Base-by-base conservation (phyloP, 352 stramenopile genomes). In the Pythium rhizo-oryzae region DNA sequence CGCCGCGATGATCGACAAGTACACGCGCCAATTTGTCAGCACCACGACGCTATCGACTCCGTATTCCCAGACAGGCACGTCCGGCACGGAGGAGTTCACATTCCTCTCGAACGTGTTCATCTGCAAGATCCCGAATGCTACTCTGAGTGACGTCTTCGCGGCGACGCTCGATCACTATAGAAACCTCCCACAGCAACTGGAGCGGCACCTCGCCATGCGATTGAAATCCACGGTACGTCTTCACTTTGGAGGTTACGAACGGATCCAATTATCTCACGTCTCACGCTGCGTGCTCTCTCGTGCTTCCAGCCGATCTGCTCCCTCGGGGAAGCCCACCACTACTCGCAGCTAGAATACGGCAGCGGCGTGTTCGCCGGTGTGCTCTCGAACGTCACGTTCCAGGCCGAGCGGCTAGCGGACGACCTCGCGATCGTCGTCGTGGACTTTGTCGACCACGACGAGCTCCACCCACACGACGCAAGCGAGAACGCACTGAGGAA, bases 71-170 rank as follows among this genome's bases (percentile, higher is more conserved):
- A 90, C 79, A 0, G 80, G 66, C 52, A 70, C 55, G 12, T 60
- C n/a, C 6, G 69, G 62, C 23, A 65, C 30, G 15, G 69, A 69
- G 18, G 18, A 63, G 7, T 68, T 71, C 51, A 87, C 79, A 13
- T 68, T 85, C 12, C 70, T 90, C 23, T 80, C 79, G 11, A 90
- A 84, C 51, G 57, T 84, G 7, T 88, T 90, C 51, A 59, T 85
- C 43, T 86, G 79, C 68, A 87, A 87, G 57, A 65, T 87, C 23
- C 73, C 79, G 13, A 71, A 60, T 59, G 70, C 65, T 1, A 65
- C 50, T 50, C 76, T 88, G 19, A 46, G 56, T 8, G 62, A 61
- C 4, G 79, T 90, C 19, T 87, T 79, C 33, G 37, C 72, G 21
- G 75, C 73, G 0, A 28, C 77, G 4, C 23, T 72, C 19, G 78